Evolutionary conservation across 306 rosid species (phyloP), one percentile per base, ranked within the genome.

Genomic region (Spatholobus suberectus): DNA sequence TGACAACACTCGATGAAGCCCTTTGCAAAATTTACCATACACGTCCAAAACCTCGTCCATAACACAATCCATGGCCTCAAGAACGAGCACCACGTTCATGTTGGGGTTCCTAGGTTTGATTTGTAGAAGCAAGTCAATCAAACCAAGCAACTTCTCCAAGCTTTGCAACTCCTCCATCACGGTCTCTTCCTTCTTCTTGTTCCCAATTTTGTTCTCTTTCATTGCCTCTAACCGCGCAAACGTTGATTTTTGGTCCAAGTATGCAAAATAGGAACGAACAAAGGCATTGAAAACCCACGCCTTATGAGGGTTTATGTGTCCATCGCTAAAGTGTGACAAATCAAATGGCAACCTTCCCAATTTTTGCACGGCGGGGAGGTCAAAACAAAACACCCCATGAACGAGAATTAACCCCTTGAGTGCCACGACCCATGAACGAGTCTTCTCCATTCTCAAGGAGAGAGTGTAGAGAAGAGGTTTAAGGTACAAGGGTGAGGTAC

Each of bases 41-140:
- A 93, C 66, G 35, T 95, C 91, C 11, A 82, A 76, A 8, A 89
- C 52, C 84, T 95, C 97, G 0, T 90, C 88, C 4, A 89, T 23
- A 2, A 91, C 75, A 59, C 92, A 89, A 15, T 88, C 94, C 98
- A 95, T 93, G 2, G 98, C 98, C 61, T 95, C 97, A 14, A 88
- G 78, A n/a, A 95, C 51, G 3, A 93, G 84, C 1, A 55, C 83
- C 3, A 35, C 88, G 10, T 75, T 83, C 89, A 86, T 88, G 6
- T 41, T 17, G 2, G 6, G 35, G 8, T 75, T 43, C 18, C 13
- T 59, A 0, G 98, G 96, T 52, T 75, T 88, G 44, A 95, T 77
- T 66, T 89, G 85, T 2, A 95, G 70, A 46, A 95, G 82, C 70
- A 82, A 49, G 26, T 93, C 97, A 6, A 91, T 70, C 63, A 90